These are phyloP conservation scores for Apiospora marii DNA, from an alignment of 2,329 filamentous ascomycete genomes.

Conservation along the genomic window DNA sequence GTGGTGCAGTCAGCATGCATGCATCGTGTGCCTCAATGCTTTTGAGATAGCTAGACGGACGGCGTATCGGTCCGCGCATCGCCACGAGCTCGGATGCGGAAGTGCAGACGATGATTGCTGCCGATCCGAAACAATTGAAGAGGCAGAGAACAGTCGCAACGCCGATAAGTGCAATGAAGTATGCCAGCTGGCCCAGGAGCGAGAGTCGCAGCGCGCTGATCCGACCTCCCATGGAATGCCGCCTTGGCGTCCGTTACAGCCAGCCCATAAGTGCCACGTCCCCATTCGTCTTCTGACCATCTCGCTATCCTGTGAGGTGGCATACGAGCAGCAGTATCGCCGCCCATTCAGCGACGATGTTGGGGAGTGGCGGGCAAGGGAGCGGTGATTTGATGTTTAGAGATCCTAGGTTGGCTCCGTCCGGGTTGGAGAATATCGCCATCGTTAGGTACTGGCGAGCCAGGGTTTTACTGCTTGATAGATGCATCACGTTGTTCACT, in stretches of 20 bases:
- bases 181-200: background rate
- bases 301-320: constrained; percentile 16
- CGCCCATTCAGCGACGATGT: constrained; percentile 19
- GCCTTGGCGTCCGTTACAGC: background rate
- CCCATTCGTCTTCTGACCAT: constrained; percentile 10
- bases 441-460: no score
- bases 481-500: background rate
- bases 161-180: constrained; percentile 13
- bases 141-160: constrained; percentile 30
- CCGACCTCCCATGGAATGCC: background rate
- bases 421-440: background rate
- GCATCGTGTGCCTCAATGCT: constrained; percentile 39
- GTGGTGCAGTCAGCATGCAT: constrained; percentile 38
- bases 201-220: background rate
- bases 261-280: constrained; percentile 17
- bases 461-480: background rate
- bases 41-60: constrained; percentile 34
- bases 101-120: constrained; percentile 31
- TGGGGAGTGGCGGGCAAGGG: constrained; percentile 9
- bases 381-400: background rate
- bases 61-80: constrained; percentile 25
- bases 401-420: background rate
- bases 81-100: constrained; percentile 33
- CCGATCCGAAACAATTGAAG: constrained; percentile 33
- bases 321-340: constrained; percentile 21